A percentile compares a stretch with the other conserved stretches of the same genome.
These are phyloP conservation scores for Taxillus chinensis DNA, from an alignment of 164 flowering plant genomes.

Conservation along the genomic window DNA sequence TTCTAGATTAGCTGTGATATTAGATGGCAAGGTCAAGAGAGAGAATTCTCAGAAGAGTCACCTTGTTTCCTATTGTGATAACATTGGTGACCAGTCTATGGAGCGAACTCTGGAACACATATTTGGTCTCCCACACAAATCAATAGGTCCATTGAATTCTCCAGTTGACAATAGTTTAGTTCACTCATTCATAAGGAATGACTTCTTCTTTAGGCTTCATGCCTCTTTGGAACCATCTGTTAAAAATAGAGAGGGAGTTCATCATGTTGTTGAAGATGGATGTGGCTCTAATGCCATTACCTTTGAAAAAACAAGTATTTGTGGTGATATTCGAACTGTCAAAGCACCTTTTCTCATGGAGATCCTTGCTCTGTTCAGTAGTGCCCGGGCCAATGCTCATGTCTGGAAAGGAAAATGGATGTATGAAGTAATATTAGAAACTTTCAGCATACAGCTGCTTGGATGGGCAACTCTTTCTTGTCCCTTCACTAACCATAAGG, in stretches of 20 bases:
- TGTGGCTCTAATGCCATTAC: conserved; percentile 27
- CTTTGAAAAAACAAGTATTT: conserved; percentile 59
- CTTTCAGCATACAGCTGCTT: conserved; percentile 80
- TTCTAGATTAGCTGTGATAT: conserved; percentile 73
- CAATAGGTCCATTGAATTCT: conserved; percentile 28
- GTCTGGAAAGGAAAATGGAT: conserved; percentile 96
- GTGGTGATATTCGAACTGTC: conserved; percentile 54
- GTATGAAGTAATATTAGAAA: conserved; percentile 87
- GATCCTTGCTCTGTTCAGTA: conserved; percentile 76
- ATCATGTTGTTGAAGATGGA: conserved; percentile 24
- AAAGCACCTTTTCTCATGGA: conserved; percentile 61
- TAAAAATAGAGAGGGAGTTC: conserved; percentile 43
- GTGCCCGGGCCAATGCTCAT: conserved; percentile 78
- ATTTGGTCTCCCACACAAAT: conserved; percentile 63
- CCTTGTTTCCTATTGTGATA: conserved; percentile 62
- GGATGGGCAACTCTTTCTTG: conserved; percentile 87
- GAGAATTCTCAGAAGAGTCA: conserved; percentile 41
- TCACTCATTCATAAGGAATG: conserved; percentile 38
- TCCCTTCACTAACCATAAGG: conserved; percentile 73
- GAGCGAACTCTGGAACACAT: conserved; percentile 80
- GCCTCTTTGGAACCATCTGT: conserved; percentile 3
- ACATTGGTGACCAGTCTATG: conserved; percentile 58
- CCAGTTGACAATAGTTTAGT: conserved; percentile 30
- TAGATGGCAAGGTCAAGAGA: conserved; percentile 35
- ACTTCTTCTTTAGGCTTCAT: conserved; percentile 19